Percentiles rank a stretch among this genome's conserved stretches.
Conservation (phyloP, 139 green algal genomes). For the Trebouxia sp. region DNA sequence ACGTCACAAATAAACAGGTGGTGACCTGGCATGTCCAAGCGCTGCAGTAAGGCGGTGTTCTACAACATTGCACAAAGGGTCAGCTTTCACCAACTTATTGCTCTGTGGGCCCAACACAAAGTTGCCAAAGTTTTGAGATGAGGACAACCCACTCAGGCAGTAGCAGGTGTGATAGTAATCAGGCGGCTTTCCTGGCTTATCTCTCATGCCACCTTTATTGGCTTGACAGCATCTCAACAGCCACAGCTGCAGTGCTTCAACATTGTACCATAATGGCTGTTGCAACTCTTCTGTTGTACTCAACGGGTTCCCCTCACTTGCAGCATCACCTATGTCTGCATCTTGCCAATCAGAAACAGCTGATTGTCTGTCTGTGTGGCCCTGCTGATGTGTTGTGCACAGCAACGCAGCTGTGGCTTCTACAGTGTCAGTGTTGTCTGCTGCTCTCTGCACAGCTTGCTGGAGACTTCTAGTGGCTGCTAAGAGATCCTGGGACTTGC, state of each 20-base stretch:
- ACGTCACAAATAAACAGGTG: not conserved
- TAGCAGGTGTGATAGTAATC: conserved; percentile 99
- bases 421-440: conserved; percentile 40
- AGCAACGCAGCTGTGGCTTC: conserved; percentile 26
- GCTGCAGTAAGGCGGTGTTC: not conserved
- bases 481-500: conserved; percentile 28
- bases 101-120: conserved; percentile 49
- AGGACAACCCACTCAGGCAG: conserved; percentile 89
- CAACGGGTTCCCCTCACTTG: not conserved
- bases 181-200: conserved; percentile 92
- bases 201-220: conserved; percentile 80
- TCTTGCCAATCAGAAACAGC: not conserved
- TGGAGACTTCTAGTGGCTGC: conserved; percentile 30
- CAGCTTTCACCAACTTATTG: conserved; percentile 59
- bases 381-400: not conserved
- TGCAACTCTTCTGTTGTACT: not conserved
- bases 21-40: not conserved
- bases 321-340: not conserved
- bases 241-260: conserved; percentile 83
- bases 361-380: not conserved
- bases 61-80: conserved; percentile 77
- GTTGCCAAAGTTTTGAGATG: conserved; percentile 72
- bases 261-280: conserved; percentile 58
- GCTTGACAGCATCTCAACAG: conserved; percentile 74
- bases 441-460: conserved; percentile 50